Evolutionary conservation across 495 filamentous ascomycete species (phyloP), one percentile per base, ranked within the genome.

Genomic region (Entonaema liquescens): DNA sequence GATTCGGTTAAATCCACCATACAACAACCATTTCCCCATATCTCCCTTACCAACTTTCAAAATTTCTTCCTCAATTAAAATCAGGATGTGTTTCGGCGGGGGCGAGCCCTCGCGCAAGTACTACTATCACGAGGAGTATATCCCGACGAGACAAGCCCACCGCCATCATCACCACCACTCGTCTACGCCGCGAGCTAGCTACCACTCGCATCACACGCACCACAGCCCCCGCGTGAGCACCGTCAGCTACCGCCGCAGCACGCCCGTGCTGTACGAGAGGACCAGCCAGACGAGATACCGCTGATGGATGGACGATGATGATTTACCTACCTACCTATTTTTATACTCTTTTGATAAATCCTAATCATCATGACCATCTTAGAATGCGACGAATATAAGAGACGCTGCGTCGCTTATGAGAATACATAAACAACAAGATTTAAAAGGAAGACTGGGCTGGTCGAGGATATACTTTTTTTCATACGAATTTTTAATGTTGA

Each of bases 111-210:
- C 73, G n/a, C 74, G 78, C 19, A 80, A 80, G 49, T 83, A 84
- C 74, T 84, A 84, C 74, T 84, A 84, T 73, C 80, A 81, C 75
- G 80, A 84, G 73, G 82, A 84, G 58, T 77, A 79, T 64, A 80
- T 83, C 59, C 82, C 80, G 61, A 75, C 76, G 61, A 62, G 79
- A 25, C 76, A 70, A 42, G 72, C 68, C 21, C 58, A 72, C 62
- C 71, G 71, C 21, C 71, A 72, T n/a, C 73, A 75, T 47, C 68
- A 73, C 19, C 75, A 80, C 59, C 74, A 73, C 56, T 59, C 71
- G 5, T 68, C 70, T 7, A 58, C 65, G 33, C 69, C 65, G 36
- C 62, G 68, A 8, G 72, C 56, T 19, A 72, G 69, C 61, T 71
- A 76, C 26, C 70, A 73, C 59, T 69, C 68, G n/a, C 71, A 67